Evolutionary conservation across 257 asterid genomes (phyloP), one percentile per base, ranked within the genome.

Genomic region (Lithospermum erythrorhizon): DNA sequence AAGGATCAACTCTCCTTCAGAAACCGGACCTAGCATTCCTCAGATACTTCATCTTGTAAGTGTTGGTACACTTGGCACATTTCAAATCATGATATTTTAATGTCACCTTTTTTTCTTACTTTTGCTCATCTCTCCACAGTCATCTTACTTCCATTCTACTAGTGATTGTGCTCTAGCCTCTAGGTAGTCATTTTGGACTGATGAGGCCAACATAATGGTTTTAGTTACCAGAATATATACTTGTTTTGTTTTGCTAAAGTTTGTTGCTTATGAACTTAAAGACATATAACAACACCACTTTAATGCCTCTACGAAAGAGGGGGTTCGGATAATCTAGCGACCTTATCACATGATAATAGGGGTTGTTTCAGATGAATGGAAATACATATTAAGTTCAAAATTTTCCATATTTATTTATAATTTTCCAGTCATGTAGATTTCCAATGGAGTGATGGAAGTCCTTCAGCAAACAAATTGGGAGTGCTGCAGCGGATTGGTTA

Each of bases 31-130:
- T 17, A 93, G 97, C 72, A 89, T 93, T 78, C 97, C 97, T 56
- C 96, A 89, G 81, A 76, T 93, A 74, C 97, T 93, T 75, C 97
- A 93, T 82, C 55, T 81, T 80, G 99, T 93, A 73, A 82, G 96
- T 65, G 67, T 41, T n/a, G 27, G 5, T 56, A 22, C 11, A 55
- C n/a, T n/a, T 55, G 59, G 16, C 59, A n/a, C n/a, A 10, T 23
- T 48, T 41, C 56, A 62, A n/a, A 73, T 21, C 16, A 48, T 63
- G 52, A 27, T 55, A 45, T 32, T 53, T 20, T 58, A n/a, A 21
- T 62, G 13, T 61, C 41, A 57, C 23, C 3, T 13, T 41, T 41
- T 56, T 30, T 61, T 60, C 30, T 22, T 18, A 53, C 66, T 59
- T 25, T 29, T 53, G 59, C 47, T 6, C n/a, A 6, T 55, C 22